These are phyloP conservation scores for Calocera cornea DNA, from an alignment of 768 basidiomycete species.

Conservation along the genomic window DNA sequence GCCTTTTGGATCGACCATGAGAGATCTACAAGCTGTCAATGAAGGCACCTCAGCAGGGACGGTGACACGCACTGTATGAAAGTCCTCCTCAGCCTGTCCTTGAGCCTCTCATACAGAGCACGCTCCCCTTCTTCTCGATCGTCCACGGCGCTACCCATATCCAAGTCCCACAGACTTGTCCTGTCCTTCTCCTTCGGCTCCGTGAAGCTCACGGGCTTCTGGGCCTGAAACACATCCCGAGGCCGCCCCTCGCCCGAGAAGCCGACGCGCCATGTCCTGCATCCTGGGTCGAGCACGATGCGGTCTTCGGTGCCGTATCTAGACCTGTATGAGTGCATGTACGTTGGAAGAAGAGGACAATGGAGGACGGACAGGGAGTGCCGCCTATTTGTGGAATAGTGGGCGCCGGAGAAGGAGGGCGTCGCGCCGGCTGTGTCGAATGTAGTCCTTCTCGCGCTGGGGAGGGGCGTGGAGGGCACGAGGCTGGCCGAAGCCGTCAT, in stretches of 20 bases:
- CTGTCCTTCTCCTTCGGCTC: constrained; percentile 6
- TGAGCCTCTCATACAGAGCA: constrained; percentile 54
- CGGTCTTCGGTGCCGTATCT: constrained; percentile 89
- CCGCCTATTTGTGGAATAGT: constrained; percentile 1
- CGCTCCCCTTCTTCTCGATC: constrained; percentile 62
- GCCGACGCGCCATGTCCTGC: constrained; percentile 89
- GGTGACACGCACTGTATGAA: constrained; percentile 62
- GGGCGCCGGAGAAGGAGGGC: background rate
- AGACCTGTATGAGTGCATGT: background rate
- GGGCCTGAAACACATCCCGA: constrained; percentile 65
- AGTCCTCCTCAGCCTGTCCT: constrained; percentile 55
- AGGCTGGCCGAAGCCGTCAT: background rate
- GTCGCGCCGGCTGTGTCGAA: background rate
- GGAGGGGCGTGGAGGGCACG: constrained; percentile 2
- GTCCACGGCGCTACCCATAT: constrained; percentile 26
- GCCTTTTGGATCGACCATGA: constrained; percentile 88
- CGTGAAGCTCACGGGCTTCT: background rate
- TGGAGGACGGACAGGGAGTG: background rate
- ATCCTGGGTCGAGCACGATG: constrained; percentile 88
- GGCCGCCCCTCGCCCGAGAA: constrained; percentile 93
- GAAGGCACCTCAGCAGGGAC: constrained; percentile 6
- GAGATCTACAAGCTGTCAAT: constrained; percentile 41
- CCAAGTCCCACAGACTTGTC: background rate
- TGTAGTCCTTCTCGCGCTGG: background rate
- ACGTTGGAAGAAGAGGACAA: background rate